phyloP scores from a whole-genome alignment of 352 stramenopile genomes.

The Globisporangium iwayamae region DNA sequence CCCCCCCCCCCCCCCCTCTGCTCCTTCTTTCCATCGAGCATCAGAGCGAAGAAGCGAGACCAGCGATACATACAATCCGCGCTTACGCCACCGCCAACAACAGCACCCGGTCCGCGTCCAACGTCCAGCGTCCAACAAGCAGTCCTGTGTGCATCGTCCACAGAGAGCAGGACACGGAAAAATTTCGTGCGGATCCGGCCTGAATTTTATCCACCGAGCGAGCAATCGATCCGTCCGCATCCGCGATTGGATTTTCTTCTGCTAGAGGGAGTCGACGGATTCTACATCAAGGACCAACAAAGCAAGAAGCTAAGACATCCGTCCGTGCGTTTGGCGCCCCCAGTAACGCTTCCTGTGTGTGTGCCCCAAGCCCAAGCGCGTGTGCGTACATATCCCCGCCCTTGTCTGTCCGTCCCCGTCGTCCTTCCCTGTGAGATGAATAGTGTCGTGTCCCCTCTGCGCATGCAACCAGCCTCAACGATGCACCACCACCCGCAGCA shows the following conservation, averaged over 20 bases:
- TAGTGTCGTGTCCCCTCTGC: slow-evolving; percentile 20
- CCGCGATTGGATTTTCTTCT: slow-evolving; percentile 4
- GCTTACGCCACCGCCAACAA: background rate
- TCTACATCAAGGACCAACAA: background rate
- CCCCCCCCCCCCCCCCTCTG: too few species aligned
- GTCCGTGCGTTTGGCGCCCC: background rate
- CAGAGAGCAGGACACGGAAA: slow-evolving; percentile 3
- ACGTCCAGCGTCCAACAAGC: background rate
- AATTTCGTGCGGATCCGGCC: background rate
- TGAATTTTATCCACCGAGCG: background rate
- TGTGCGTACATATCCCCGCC: background rate
- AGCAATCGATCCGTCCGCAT: background rate
- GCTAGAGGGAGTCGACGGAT: background rate
- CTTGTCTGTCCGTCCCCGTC: background rate
- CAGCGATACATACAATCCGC: background rate
- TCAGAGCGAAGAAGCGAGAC: background rate
- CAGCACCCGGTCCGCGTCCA: background rate
- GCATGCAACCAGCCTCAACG: slow-evolving; percentile 11
- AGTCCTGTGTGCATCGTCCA: background rate
- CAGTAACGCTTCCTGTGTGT: background rate
- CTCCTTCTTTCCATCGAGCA: background rate
- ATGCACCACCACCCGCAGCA: slow-evolving; percentile 15
- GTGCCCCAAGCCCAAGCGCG: background rate
- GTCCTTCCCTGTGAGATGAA: slow-evolving; percentile 12
- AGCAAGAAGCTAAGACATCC: background rate